phyloP scores from a whole-genome alignment of 441 rosid genomes.

The Populus hybrid region DNA sequence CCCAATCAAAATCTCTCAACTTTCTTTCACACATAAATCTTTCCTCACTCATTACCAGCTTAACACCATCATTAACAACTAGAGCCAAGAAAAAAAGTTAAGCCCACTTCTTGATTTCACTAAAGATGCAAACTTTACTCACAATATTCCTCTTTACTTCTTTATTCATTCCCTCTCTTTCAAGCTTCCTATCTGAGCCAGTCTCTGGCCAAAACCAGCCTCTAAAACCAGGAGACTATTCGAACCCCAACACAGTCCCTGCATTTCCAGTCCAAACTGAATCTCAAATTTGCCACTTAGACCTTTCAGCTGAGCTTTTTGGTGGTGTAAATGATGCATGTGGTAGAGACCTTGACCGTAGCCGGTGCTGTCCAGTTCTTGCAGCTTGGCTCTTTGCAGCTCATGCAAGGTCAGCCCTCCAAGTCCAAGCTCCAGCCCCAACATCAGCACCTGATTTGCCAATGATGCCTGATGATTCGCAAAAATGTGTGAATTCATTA shows the following conservation, averaged over 20 bases:
- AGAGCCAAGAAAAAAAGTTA: not conserved
- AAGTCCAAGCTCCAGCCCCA: conserved; percentile 59
- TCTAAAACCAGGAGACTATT: conserved; percentile 34
- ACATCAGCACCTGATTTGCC: conserved; percentile 55
- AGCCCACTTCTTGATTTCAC: conserved; percentile 9
- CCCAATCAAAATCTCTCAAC: not conserved
- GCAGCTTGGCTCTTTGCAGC: conserved; percentile 99
- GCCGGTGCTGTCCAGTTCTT: conserved; percentile 89
- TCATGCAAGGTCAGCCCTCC: conserved; percentile 80
- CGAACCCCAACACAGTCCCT: conserved; percentile 62
- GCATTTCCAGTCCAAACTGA: conserved; percentile 73
- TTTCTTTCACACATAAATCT: not conserved
- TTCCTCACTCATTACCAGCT: not conserved
- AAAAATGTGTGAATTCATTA: conserved; percentile 86
- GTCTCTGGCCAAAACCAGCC: conserved; percentile 42
- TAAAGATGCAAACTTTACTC: conserved; percentile 18
- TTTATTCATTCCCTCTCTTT: conserved; percentile 24
- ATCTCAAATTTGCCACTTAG: conserved; percentile 69
- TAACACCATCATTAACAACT: not conserved
- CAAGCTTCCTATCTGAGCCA: conserved; percentile 56
- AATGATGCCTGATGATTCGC: conserved; percentile 94
- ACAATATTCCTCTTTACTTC: conserved; percentile 10
- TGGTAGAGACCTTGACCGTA: conserved; percentile 74
- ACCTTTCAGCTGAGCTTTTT: conserved; percentile 91
- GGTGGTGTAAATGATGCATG: conserved; percentile 93